These are phyloP conservation scores for Suillus lakei DNA, from an alignment of 768 basidiomycete species.

Conservation along the genomic window DNA sequence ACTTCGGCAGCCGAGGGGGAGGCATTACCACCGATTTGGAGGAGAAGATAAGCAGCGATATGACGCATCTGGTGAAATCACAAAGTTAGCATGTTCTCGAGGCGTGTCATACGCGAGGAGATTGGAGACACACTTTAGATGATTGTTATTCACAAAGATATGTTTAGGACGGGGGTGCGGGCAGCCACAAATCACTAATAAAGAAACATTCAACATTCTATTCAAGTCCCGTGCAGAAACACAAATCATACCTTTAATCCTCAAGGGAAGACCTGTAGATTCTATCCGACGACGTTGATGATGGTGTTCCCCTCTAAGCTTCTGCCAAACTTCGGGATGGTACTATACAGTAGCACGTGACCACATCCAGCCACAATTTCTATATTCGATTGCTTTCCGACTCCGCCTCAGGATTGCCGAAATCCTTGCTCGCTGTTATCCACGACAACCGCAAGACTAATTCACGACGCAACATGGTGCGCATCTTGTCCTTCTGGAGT, in stretches of 20 bases:
- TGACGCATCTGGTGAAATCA: slow-evolving; percentile 72
- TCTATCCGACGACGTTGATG: slow-evolving; percentile 71
- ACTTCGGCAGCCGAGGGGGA: slow-evolving; percentile 86
- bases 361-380: slow-evolving; percentile 46
- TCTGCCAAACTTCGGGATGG: slow-evolving; percentile 21
- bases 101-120: background rate
- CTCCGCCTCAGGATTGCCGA: slow-evolving; percentile 25
- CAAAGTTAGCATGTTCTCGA: slow-evolving; percentile 5
- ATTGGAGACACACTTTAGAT: slow-evolving; percentile 47
- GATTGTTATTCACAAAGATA: slow-evolving; percentile 22
- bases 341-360: slow-evolving; percentile 71
- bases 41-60: slow-evolving; percentile 96
- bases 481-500: slow-evolving; percentile 9
- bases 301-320: slow-evolving; percentile 21
- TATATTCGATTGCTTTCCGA: slow-evolving; percentile 25
- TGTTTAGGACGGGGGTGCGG: slow-evolving; percentile 46
- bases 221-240: background rate
- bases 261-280: slow-evolving; percentile 91
- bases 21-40: slow-evolving; percentile 91
- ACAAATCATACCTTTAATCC: slow-evolving; percentile 73
- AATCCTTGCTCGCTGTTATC: slow-evolving; percentile 21
- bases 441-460: slow-evolving; percentile 30
- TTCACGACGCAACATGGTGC: slow-evolving; percentile 40
- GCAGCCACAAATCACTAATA: slow-evolving; percentile 94
- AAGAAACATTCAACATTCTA: slow-evolving; percentile 12